A percentile compares a stretch with the other conserved stretches of the same genome.
phyloP scores from a whole-genome alignment of 2,329 filamentous ascomycete species.

The Magnaporthales sp. region DNA sequence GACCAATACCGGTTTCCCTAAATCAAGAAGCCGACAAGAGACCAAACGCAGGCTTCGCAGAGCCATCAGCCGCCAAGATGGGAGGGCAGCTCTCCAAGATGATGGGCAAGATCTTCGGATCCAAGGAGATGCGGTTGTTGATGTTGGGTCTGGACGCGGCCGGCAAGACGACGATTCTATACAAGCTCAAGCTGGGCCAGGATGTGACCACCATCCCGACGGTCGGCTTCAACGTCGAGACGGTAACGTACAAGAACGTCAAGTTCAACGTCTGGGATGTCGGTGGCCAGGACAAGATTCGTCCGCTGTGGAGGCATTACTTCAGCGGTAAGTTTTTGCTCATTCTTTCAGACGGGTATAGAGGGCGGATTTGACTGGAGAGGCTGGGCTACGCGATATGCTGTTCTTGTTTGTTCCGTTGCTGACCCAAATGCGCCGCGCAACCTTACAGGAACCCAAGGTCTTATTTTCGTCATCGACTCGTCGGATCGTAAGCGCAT shows the following conservation, averaged over 20 bases:
- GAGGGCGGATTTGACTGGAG: background rate
- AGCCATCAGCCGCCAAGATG: conserved; percentile 48
- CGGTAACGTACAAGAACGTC: conserved; percentile 97
- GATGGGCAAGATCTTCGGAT: conserved; percentile 98
- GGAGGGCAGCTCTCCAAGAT: conserved; percentile 90
- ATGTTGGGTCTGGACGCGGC: conserved; percentile 98
- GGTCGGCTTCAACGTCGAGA: conserved; percentile 98
- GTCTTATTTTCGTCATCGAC: conserved; percentile 97
- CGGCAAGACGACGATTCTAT: conserved; percentile 98
- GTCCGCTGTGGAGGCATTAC: conserved; percentile 95
- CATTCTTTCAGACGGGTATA: background rate
- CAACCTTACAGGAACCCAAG: conserved; percentile 66
- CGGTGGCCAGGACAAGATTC: conserved; percentile 97
- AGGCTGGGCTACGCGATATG: background rate
- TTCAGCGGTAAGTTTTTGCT: conserved; percentile 57
- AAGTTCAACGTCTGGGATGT: conserved; percentile 99
- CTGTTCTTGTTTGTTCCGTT: background rate
- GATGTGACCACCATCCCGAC: conserved; percentile 98
- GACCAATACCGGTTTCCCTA: too few relatives aligned
- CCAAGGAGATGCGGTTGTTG: conserved; percentile 96
- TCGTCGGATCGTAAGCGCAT: conserved; percentile 86
- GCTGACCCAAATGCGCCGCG: background rate
- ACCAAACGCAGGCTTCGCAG: background rate
- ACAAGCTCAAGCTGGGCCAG: conserved; percentile 98
- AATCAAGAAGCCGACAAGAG: background rate